Evolutionary conservation across 768 basidiomycete species (phyloP).

Genomic region (Cyclocybe cylindracea): DNA sequence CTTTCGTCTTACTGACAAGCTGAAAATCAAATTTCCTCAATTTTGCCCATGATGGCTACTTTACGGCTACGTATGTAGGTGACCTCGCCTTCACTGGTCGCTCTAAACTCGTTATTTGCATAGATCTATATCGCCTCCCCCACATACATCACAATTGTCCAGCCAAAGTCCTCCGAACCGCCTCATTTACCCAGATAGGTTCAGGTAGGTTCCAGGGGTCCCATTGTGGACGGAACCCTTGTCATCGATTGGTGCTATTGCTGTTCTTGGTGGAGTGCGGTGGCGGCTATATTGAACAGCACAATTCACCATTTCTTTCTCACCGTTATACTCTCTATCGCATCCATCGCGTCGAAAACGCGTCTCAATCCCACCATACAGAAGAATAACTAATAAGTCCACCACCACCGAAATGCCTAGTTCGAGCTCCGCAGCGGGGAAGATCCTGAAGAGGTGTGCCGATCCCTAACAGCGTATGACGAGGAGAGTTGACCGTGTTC

Average conservation of each 20-base stretch:
- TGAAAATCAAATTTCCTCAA: too few relatives aligned
- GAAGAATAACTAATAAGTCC: not conserved
- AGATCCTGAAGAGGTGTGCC: constrained; percentile 43
- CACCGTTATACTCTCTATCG: constrained; percentile 25
- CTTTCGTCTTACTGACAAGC: too few relatives aligned
- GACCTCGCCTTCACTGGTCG: too few relatives aligned
- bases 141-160: too few relatives aligned
- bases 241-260: not conserved
- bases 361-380: not conserved
- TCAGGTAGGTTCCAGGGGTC: not conserved
- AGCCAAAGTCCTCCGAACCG: too few relatives aligned
- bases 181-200: not conserved
- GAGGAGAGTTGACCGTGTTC: not conserved
- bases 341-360: constrained; percentile 22
- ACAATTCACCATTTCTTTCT: not conserved
- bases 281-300: not conserved
- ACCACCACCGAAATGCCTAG: constrained; percentile 23
- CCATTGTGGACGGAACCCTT: not conserved
- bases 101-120: too few relatives aligned
- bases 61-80: too few relatives aligned
- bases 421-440: constrained; percentile 26
- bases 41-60: too few relatives aligned
- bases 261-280: not conserved
- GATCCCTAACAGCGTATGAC: not conserved
- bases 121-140: too few relatives aligned